Base-by-base conservation (phyloP, 371 early-diverging fungal species). In the Apophysomyces ossiformis region DNA sequence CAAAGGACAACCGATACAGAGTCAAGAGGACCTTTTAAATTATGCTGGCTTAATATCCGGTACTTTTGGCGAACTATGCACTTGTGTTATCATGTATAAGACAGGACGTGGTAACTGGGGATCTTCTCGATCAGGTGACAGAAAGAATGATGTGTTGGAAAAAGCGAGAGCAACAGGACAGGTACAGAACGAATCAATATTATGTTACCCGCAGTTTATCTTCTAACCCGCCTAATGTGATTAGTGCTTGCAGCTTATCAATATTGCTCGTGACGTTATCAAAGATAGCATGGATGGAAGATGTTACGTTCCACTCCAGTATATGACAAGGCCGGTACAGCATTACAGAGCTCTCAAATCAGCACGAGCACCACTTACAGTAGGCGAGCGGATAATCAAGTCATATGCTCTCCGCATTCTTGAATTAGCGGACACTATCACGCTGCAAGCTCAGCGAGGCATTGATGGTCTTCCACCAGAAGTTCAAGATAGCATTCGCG, bases 211-310 rank as follows among this genome's bases (percentile, higher is more conserved):
- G 36, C 56, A 64, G 38, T 21, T 59, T 26, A 35, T 64, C 37
- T 4, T 59, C 57, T 15, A 56, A 56, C 37, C 21, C 9, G 58
- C 37, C 15, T 46, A 64, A 16, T 41, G 16, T 32, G 56, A 39
- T 36, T 65, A 82, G 67, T 82, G 83, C n/a, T 70, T 88, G 46
- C 88, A 88, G 70, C 47, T 86, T 13, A 67, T 86, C 39, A 88
- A 88, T 66, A 83, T 83, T 62, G 82, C 85, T 18, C 73, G 88
- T 47, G 88, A 88, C 66, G 61, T 88, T 4, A 71, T 79, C 38
- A 69, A 79, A 11, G 88, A 88, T 63, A 81, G 80, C 9, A 57
- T 74, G 15, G 72, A 79, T 8, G 76, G 78, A 21, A 65, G 88
- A 0, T 70, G 76, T 37, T 88, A 88, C 65, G 73, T 85, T 9